Conservation (phyloP, 2,329 filamentous ascomycete species). For the Chrysosporium keratinophilum region DNA sequence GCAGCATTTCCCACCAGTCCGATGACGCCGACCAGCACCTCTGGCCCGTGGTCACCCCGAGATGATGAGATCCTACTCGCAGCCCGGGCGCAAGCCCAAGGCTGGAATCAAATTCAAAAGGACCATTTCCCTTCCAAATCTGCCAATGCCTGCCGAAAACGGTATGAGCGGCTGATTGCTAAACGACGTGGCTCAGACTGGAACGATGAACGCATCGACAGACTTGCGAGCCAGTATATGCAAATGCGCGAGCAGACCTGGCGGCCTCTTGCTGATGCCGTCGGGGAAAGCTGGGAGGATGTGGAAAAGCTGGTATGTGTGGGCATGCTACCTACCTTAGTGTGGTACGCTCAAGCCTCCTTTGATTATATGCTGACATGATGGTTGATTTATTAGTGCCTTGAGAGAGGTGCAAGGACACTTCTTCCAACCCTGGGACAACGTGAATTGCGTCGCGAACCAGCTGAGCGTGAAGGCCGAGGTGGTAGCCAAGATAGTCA, state of each 20-base stretch:
- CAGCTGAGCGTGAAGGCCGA: conserved; percentile 10
- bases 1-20: conserved; percentile 11
- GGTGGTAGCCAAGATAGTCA: conserved; percentile 17
- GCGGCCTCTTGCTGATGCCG: conserved; percentile 56
- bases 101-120: conserved; percentile 71
- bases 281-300: conserved; percentile 49
- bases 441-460: conserved; percentile 10
- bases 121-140: conserved; percentile 67
- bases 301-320: conserved; percentile 71
- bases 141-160: conserved; percentile 76
- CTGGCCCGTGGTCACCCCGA: conserved; percentile 58
- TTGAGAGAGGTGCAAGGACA: conserved; percentile 18
- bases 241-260: conserved; percentile 70
- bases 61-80: conserved; percentile 65
- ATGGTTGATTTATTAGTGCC: conserved; percentile 17
- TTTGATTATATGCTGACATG: background rate
- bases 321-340: background rate
- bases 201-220: conserved; percentile 64
- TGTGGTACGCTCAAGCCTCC: background rate
- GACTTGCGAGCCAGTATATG: conserved; percentile 68
- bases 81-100: conserved; percentile 63
- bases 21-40: conserved; percentile 13
- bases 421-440: conserved; percentile 16
- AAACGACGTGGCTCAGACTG: conserved; percentile 59
- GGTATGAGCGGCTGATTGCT: conserved; percentile 75